Evolutionary conservation across 2,329 filamentous ascomycete species (phyloP).

Genomic region (Aureobasidium subglaciale): DNA sequence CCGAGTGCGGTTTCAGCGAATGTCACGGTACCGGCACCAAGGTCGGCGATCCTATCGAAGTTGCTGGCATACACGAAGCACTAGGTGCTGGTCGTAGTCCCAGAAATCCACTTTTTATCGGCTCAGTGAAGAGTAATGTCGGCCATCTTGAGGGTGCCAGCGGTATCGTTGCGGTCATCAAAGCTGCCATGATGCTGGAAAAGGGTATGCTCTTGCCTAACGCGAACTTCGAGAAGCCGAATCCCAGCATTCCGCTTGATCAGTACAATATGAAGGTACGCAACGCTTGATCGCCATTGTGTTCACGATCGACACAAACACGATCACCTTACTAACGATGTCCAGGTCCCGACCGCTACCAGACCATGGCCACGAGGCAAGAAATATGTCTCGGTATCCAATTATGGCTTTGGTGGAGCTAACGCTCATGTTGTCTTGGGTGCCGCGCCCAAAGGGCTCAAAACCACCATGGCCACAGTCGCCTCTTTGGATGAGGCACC

Average conservation of each 20-base stretch:
- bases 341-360: neutral
- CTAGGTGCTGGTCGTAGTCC: slow-evolving; percentile 12
- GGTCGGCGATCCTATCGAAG: slow-evolving; percentile 24
- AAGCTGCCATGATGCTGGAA: slow-evolving; percentile 24
- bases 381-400: slow-evolving; percentile 18
- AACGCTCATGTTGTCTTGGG: slow-evolving; percentile 21
- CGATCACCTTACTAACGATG: neutral
- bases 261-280: slow-evolving; percentile 7
- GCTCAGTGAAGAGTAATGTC: slow-evolving; percentile 26
- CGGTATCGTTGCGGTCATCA: slow-evolving; percentile 35
- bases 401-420: slow-evolving; percentile 24
- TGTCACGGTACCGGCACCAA: slow-evolving; percentile 25
- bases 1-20: slow-evolving; percentile 19
- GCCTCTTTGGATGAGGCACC: neutral
- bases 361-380: slow-evolving; percentile 7
- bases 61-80: slow-evolving; percentile 22
- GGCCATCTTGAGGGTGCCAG: slow-evolving; percentile 47
- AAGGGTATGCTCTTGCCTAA: slow-evolving; percentile 23
- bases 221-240: neutral
- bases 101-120: slow-evolving; percentile 4
- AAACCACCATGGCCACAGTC: neutral
- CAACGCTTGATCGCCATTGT: neutral
- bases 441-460: neutral
- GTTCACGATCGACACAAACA: neutral
- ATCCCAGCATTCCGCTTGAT: neutral